Evolutionary conservation across 2,329 filamentous ascomycete genomes (phyloP), one percentile per base, ranked within the genome.

Genomic region (Teratosphaeria gauchensis): DNA sequence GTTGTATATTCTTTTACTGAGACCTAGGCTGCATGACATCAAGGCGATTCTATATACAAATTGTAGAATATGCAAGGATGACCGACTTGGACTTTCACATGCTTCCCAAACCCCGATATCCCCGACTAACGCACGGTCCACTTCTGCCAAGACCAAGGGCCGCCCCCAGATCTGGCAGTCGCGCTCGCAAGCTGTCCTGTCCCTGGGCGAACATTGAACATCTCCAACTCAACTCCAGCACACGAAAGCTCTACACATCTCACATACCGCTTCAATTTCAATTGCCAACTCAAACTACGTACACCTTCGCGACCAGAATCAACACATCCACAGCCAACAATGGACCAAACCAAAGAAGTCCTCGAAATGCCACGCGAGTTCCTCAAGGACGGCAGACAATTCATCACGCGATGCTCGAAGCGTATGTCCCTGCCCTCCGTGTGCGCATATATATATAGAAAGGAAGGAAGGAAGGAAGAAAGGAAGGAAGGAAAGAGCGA

Each of bases 351-450:
- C 68, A 84, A 87, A 74, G 84, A 88, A 71, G 77, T 89, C 68
- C 81, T 87, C 71, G 86, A 89, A 65, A 80, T 85, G 71, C 84
- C 84, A 67, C 78, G 78, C 71, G 83, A 87, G 74, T 87, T 87
- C 73, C 72, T 85, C 65, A 76, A 76, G 68, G 77, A 79, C 66
- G 77, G 77, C 63, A 73, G 76, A 56, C 73, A 75, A 53, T 80
- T 80, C 72, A 68, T 80, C 62, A 78, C 78, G 66, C 68, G 77
- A 60, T 79, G 77, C 73, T 77, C 73, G 65, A 79, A 78, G 71
- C 76, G 73, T 75, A 68, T 54, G 72, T 69, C 51, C 30, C 42
- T 30, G 48, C 38, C 38, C 38, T 4, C n/a, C 42, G 7, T 35
- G 7, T 28, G 24, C 24, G 6, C 33, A 35, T 6, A 35, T 11